phyloP scores from a whole-genome alignment of 495 filamentous ascomycete genomes.

The Penicillium canariense region DNA sequence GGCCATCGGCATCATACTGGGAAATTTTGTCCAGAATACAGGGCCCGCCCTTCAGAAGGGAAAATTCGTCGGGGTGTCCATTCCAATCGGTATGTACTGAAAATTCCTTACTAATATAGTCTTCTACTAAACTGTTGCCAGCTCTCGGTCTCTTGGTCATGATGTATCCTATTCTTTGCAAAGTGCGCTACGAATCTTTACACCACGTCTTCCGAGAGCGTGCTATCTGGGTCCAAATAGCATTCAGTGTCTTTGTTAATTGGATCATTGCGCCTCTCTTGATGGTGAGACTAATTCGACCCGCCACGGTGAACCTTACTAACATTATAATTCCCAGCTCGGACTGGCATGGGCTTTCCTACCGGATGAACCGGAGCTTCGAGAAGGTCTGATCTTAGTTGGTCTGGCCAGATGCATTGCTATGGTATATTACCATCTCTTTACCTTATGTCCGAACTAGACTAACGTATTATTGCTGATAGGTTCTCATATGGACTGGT shows the following conservation, averaged over 20 bases:
- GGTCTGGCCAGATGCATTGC: slow-evolving; percentile 78
- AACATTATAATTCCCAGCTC: slow-evolving; percentile 36
- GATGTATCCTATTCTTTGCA: slow-evolving; percentile 96
- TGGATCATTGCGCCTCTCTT: slow-evolving; percentile 89
- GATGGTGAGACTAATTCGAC: slow-evolving; percentile 58
- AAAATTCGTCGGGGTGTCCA: slow-evolving; percentile 70
- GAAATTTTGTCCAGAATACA: slow-evolving; percentile 69
- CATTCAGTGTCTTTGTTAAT: slow-evolving; percentile 75
- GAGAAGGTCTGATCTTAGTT: slow-evolving; percentile 73
- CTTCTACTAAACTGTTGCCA: slow-evolving; percentile 23
- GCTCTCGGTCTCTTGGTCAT: slow-evolving; percentile 82
- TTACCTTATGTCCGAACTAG: background rate
- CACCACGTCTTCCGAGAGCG: slow-evolving; percentile 63
- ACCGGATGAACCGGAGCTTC: slow-evolving; percentile 65
- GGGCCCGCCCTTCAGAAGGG: slow-evolving; percentile 67
- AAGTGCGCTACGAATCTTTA: slow-evolving; percentile 80
- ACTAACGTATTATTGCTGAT: background rate
- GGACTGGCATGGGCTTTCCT: slow-evolving; percentile 77
- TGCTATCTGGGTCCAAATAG: slow-evolving; percentile 74
- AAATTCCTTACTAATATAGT: background rate
- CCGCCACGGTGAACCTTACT: background rate
- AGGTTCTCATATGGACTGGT: slow-evolving; percentile 77
- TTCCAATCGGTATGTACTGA: slow-evolving; percentile 71
- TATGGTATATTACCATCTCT: slow-evolving; percentile 55
- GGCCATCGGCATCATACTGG: slow-evolving; percentile 74